These are phyloP conservation scores for Talaromyces sp. DNA, from an alignment of 2,329 filamentous ascomycete genomes.

Conservation along the genomic window DNA sequence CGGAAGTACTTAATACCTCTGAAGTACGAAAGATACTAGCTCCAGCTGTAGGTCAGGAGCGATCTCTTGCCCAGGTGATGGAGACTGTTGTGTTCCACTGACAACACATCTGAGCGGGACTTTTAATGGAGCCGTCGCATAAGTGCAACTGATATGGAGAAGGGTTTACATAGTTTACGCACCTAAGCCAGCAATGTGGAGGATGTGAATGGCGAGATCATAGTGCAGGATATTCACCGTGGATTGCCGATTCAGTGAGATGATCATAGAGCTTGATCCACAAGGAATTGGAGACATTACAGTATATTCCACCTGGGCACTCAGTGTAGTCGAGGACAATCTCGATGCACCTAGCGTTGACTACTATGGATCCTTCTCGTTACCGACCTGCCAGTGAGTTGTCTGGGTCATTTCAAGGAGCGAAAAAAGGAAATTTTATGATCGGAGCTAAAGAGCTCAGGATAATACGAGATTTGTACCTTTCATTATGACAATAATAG, in stretches of 20 bases:
- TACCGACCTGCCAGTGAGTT: too few relatives aligned
- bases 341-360: neutral
- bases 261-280: neutral
- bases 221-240: neutral
- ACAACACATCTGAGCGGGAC: slow-evolving; percentile 4
- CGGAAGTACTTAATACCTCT: neutral
- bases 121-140: neutral
- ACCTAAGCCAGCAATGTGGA: neutral
- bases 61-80: too few relatives aligned
- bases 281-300: neutral
- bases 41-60: too few relatives aligned
- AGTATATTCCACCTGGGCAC: neutral
- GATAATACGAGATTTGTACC: too few relatives aligned
- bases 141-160: too few relatives aligned
- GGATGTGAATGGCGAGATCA: slow-evolving; percentile 3
- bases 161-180: too few relatives aligned
- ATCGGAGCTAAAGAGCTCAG: too few relatives aligned
- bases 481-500: too few relatives aligned
- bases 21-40: neutral
- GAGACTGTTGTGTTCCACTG: slow-evolving; percentile 3
- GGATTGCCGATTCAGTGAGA: neutral
- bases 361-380: too few relatives aligned
- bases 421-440: too few relatives aligned
- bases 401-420: too few relatives aligned
- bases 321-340: neutral